Evolutionary conservation across 2,329 filamentous ascomycete genomes (phyloP).

Genomic region (Aspergillus jensenii): DNA sequence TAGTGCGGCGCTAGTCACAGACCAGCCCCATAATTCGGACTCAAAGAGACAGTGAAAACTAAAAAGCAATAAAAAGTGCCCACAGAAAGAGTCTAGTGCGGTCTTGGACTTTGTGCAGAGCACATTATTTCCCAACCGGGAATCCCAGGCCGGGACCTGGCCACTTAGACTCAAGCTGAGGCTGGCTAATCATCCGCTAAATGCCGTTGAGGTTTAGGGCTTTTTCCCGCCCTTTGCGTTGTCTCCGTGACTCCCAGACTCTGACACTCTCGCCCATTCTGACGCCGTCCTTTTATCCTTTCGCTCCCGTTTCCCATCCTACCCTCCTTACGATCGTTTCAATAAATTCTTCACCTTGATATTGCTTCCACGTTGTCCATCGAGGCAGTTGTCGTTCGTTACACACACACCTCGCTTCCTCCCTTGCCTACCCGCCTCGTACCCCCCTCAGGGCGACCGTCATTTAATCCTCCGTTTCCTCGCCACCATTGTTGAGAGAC

Average conservation of each 20-base stretch:
- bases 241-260: background rate
- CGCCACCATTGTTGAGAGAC: background rate
- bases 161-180: background rate
- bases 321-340: constrained; percentile 13
- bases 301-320: constrained; percentile 11
- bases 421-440: constrained; percentile 1
- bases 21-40: background rate
- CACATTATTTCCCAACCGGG: background rate
- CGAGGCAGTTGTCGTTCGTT: constrained; percentile 20
- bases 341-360: constrained; percentile 3
- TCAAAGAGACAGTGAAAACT: background rate
- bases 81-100: background rate
- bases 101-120: background rate
- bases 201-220: background rate
- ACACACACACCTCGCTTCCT: constrained; percentile 12
- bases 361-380: constrained; percentile 5
- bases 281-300: background rate
- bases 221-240: constrained; percentile 5
- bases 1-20: constrained; percentile 13
- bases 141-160: background rate
- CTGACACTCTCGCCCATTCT: background rate
- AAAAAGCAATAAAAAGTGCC: background rate
- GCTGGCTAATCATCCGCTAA: background rate
- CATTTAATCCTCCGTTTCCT: background rate
- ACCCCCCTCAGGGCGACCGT: no score